Conservation (phyloP, 176 grass and related monocot species). For the Metroxylon sagu region DNA sequence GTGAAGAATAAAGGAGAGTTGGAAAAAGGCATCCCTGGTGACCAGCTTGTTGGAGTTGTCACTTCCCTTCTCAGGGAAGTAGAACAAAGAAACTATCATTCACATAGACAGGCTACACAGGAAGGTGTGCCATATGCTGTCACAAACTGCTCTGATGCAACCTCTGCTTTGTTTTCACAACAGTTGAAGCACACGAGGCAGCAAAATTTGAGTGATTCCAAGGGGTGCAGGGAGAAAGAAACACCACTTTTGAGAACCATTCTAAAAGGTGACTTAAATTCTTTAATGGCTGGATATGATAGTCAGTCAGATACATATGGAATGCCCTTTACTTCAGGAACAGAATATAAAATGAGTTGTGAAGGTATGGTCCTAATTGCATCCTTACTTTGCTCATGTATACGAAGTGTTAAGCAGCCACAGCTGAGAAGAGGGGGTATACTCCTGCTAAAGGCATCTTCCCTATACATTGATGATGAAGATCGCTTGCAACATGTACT, state of each 20-base stretch:
- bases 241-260: conserved; percentile 52
- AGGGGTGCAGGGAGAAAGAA: conserved; percentile 17
- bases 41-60: conserved; percentile 66
- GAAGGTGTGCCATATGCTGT: conserved; percentile 17
- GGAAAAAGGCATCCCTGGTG: conserved; percentile 35
- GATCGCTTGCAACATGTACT: conserved; percentile 80
- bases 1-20: conserved; percentile 14
- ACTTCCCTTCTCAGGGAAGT: conserved; percentile 53
- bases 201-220: conserved; percentile 25
- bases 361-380: conserved; percentile 97
- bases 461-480: conserved; percentile 93
- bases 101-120: conserved; percentile 9
- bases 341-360: conserved; percentile 42
- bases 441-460: conserved; percentile 56
- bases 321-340: conserved; percentile 45
- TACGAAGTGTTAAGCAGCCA: conserved; percentile 89
- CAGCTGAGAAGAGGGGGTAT: conserved; percentile 80
- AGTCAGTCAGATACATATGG: conserved; percentile 55
- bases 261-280: conserved; percentile 54
- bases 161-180: conserved; percentile 17
- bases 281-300: conserved; percentile 76
- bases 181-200: conserved; percentile 18
- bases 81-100: conserved; percentile 3
- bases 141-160: conserved; percentile 23
- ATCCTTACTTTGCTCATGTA: conserved; percentile 85